phyloP scores from a whole-genome alignment of 2,329 filamentous ascomycete genomes.

The Coleophoma crateriformis region DNA sequence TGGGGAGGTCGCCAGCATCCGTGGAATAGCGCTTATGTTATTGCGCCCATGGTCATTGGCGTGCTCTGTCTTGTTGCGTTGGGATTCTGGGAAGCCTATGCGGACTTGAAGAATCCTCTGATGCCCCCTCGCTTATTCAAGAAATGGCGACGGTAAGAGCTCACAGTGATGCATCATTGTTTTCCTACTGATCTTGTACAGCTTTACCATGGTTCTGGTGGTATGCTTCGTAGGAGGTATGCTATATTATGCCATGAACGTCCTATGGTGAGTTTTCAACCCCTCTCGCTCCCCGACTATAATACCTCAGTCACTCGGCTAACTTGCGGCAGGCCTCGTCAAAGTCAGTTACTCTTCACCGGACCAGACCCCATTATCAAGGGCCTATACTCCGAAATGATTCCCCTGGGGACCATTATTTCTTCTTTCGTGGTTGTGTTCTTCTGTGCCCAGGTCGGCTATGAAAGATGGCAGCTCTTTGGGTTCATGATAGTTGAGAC shows the following conservation, averaged over 20 bases:
- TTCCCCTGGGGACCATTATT: constrained; percentile 2
- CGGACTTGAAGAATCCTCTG: constrained; percentile 21
- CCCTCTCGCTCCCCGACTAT: neutral
- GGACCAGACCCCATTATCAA: constrained; percentile 16
- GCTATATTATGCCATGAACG: constrained; percentile 27
- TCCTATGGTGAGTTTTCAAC: constrained; percentile 14
- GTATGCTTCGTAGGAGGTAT: constrained; percentile 26
- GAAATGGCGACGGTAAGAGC: constrained; percentile 18
- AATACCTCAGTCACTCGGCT: neutral
- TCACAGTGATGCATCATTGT: neutral
- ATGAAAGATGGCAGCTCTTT: constrained; percentile 32
- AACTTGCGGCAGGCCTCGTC: constrained; percentile 12
- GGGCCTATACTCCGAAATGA: constrained; percentile 20
- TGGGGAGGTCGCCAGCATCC: constrained; percentile 22
- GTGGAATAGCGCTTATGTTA: constrained; percentile 16
- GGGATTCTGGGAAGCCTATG: constrained; percentile 23
- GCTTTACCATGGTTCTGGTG: constrained; percentile 25
- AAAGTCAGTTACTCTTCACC: constrained; percentile 23
- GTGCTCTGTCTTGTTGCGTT: constrained; percentile 18
- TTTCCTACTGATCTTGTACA: neutral
- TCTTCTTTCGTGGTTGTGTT: constrained; percentile 15
- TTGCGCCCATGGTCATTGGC: constrained; percentile 21
- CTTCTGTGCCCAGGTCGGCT: constrained; percentile 25
- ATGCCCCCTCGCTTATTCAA: constrained; percentile 25
- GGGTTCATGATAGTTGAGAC: constrained; percentile 28